Evolutionary conservation across 352 stramenopile species (phyloP).

Genomic region (Phytophthora macrochlamydospora): DNA sequence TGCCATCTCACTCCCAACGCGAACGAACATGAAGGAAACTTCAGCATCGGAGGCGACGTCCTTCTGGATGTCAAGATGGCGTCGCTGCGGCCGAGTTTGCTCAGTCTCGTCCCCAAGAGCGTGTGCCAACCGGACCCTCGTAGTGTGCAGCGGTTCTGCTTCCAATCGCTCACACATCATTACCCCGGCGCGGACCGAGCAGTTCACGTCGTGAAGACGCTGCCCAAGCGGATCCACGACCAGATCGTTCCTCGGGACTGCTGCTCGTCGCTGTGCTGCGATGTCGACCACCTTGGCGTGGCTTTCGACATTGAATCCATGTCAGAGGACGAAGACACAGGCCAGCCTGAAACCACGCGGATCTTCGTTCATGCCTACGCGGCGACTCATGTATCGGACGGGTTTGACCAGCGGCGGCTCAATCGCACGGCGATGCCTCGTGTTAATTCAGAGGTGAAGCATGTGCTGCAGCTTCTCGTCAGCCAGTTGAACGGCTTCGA

Average conservation of each 20-base stretch:
- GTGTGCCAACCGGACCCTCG: no score
- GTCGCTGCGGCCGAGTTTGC: slow-evolving; percentile 16
- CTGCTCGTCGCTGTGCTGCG: slow-evolving; percentile 35
- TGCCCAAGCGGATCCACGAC: slow-evolving; percentile 52
- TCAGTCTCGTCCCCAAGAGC: not conserved
- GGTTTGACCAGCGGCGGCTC: no score
- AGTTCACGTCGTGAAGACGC: slow-evolving; percentile 55
- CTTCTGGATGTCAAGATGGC: not conserved
- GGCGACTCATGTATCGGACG: slow-evolving; percentile 1
- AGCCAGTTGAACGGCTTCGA: slow-evolving; percentile 45
- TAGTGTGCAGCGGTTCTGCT: slow-evolving; percentile 13
- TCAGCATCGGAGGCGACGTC: not conserved
- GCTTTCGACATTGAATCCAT: slow-evolving; percentile 38
- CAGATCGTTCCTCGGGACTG: slow-evolving; percentile 35
- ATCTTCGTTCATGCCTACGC: slow-evolving; percentile 41
- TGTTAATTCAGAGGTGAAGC: slow-evolving; percentile 50
- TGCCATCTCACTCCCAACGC: slow-evolving; percentile 13
- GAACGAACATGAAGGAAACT: not conserved
- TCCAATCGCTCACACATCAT: slow-evolving; percentile 41
- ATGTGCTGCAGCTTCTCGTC: slow-evolving; percentile 42
- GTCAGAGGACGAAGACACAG: not conserved
- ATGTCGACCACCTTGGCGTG: slow-evolving; percentile 51
- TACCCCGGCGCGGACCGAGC: slow-evolving; percentile 40
- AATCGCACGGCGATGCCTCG: not conserved
- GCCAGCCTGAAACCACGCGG: not conserved